Evolutionary conservation across 2,329 filamentous ascomycete species (phyloP).

Genomic region (Alternaria infectoria): DNA sequence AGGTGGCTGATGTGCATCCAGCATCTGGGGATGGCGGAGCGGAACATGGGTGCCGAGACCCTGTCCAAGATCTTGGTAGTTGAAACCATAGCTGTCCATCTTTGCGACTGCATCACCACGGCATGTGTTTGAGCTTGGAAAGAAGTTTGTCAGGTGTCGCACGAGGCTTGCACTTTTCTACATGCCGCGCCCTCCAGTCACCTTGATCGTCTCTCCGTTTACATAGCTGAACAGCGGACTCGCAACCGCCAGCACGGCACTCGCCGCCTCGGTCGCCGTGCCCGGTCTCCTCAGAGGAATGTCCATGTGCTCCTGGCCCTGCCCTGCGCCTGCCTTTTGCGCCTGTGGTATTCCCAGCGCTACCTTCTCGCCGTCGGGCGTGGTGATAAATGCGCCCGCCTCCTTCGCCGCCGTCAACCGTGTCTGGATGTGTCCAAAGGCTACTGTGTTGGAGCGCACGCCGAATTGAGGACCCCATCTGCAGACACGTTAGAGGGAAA

Average conservation of each 20-base stretch:
- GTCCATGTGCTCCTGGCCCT: constrained; percentile 60
- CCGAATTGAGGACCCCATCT: constrained; percentile 82
- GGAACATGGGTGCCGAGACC: constrained; percentile 21
- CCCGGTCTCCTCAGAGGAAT: constrained; percentile 81
- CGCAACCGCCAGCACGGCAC: constrained; percentile 76
- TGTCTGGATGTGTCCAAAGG: constrained; percentile 82
- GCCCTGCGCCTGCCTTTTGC: constrained; percentile 48
- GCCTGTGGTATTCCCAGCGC: constrained; percentile 52
- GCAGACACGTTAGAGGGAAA: constrained; percentile 6
- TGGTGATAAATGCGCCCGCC: constrained; percentile 77
- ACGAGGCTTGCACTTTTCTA: constrained; percentile 44
- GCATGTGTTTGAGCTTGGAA: constrained; percentile 12
- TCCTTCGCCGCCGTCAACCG: constrained; percentile 85
- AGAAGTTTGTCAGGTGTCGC: not conserved
- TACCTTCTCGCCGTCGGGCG: constrained; percentile 69
- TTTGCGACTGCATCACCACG: constrained; percentile 6
- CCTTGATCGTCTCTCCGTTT: constrained; percentile 83
- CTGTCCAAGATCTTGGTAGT: constrained; percentile 17
- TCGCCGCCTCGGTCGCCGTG: constrained; percentile 79
- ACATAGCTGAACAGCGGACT: constrained; percentile 87
- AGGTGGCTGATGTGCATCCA: constrained; percentile 4
- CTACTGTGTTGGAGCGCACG: constrained; percentile 81
- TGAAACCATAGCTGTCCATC: constrained; percentile 14
- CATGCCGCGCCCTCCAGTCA: constrained; percentile 76
- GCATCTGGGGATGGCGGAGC: constrained; percentile 27